Conservation (phyloP, 2,329 filamentous ascomycete species). For the Aspergillus flavus region DNA sequence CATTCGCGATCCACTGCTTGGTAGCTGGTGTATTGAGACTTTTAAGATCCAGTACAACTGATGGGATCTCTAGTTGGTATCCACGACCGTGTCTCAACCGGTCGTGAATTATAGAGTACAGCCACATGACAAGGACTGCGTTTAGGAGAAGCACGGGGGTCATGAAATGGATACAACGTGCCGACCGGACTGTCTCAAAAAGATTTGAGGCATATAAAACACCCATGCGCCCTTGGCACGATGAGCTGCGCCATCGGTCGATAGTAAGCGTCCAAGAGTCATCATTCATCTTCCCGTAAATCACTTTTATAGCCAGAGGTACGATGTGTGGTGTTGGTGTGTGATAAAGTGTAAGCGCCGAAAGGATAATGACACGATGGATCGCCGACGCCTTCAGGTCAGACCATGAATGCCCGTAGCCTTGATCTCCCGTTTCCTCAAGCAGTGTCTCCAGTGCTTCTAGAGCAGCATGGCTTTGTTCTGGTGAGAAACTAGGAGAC, state of each 20-base stretch:
- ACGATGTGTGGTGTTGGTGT: neutral
- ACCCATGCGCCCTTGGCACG: neutral
- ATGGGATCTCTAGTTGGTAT: neutral
- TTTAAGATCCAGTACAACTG: neutral
- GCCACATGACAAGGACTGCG: neutral
- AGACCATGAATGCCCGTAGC: neutral
- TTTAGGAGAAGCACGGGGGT: neutral
- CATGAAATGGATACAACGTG: neutral
- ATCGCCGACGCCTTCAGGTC: neutral
- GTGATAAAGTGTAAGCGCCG: neutral
- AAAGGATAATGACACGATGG: neutral
- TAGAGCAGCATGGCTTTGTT: neutral
- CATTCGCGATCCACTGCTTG: neutral
- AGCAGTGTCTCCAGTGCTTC: neutral
- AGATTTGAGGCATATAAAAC: neutral
- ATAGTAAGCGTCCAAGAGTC: neutral
- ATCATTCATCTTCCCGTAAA: neutral
- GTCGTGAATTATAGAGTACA: neutral
- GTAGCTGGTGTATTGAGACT: neutral
- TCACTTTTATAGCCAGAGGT: neutral
- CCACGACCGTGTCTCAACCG: neutral
- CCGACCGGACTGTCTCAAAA: neutral
- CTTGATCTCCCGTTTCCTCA: neutral
- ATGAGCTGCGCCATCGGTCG: neutral
- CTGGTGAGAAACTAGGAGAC: neutral